Evolutionary conservation across 176 grass and related monocot genomes (phyloP).

Genomic region (Rhynchospora breviuscula): DNA sequence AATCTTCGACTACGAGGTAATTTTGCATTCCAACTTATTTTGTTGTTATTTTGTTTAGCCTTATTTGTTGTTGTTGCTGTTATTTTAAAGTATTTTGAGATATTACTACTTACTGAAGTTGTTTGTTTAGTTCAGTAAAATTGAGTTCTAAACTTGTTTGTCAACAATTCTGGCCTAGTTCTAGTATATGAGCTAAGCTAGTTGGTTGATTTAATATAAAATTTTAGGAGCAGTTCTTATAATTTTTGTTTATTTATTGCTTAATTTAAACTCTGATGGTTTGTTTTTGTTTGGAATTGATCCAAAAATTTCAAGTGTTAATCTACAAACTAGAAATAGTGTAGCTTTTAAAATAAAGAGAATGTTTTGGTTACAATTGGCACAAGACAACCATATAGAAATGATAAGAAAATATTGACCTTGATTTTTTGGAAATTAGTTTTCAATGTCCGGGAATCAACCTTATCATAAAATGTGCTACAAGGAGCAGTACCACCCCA

Average conservation of each 20-base stretch:
- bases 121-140: not conserved
- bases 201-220: not conserved
- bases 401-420: not conserved
- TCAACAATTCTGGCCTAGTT: not conserved
- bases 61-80: not conserved
- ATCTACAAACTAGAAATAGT: not conserved
- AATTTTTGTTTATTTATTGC: not conserved
- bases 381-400: not conserved
- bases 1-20: conserved; percentile 88
- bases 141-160: not conserved
- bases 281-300: not conserved
- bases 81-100: not conserved
- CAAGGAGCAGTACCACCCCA: conserved; percentile 82
- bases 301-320: not conserved
- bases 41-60: too few relatives aligned
- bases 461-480: conserved; percentile 88
- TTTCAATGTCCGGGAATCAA: conserved; percentile 76
- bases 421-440: conserved; percentile 40
- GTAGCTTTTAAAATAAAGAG: not conserved
- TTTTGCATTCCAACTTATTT: not conserved
- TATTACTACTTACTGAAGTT: not conserved
- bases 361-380: not conserved
- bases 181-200: not conserved
- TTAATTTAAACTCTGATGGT: not conserved
- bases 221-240: not conserved